These are phyloP conservation scores for Hypoxylon sp. DNA, from an alignment of 2,329 filamentous ascomycete species.

Conservation along the genomic window DNA sequence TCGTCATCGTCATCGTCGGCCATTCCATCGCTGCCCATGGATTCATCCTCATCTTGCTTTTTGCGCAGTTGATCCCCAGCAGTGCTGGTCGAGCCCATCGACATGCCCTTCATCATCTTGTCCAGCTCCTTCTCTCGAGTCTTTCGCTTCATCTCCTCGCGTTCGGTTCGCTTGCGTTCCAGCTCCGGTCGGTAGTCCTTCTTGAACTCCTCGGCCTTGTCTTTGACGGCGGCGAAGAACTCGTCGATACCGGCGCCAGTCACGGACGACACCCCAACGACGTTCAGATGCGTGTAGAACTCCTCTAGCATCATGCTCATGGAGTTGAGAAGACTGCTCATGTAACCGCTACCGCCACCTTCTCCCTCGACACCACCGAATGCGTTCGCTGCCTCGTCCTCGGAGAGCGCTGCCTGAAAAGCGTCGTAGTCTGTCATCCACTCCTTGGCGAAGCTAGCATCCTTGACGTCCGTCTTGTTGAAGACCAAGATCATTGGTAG, in stretches of 20 bases:
- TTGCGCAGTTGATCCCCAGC: conserved; percentile 50
- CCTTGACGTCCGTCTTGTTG: conserved; percentile 97
- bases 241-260: conserved; percentile 90
- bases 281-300: conserved; percentile 92
- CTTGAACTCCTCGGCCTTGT: conserved; percentile 88
- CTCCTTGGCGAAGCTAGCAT: conserved; percentile 89
- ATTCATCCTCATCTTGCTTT: conserved; percentile 61
- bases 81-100: conserved; percentile 47
- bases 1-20: conserved; percentile 64
- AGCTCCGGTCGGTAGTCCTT: conserved; percentile 92
- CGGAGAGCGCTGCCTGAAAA: conserved; percentile 84
- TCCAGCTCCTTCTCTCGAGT: conserved; percentile 82
- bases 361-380: conserved; percentile 77
- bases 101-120: conserved; percentile 95
- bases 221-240: conserved; percentile 88
- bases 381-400: conserved; percentile 80
- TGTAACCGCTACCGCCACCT: conserved; percentile 86
- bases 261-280: conserved; percentile 93
- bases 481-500: conserved; percentile 98
- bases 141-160: conserved; percentile 76
- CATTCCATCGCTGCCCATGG: conserved; percentile 62
- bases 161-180: conserved; percentile 76
- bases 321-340: conserved; percentile 93
- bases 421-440: conserved; percentile 99
- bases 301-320: conserved; percentile 98